phyloP scores from a whole-genome alignment of 805 yeast species.

The Wickerhamia fluorescens region DNA sequence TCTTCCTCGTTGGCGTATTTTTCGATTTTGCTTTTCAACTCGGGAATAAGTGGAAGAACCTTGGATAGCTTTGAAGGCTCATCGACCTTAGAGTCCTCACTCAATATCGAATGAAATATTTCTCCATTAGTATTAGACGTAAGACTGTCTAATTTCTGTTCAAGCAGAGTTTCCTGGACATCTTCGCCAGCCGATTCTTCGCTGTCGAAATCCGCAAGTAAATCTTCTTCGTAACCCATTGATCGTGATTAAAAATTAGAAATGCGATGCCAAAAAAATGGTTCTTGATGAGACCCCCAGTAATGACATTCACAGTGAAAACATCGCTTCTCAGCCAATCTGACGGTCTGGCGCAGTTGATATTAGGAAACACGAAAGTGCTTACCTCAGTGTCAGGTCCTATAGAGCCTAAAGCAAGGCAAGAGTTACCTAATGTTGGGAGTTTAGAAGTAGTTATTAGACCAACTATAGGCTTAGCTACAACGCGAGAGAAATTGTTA shows the following conservation, averaged over 20 bases:
- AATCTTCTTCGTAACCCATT: slow-evolving; percentile 33
- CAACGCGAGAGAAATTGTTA: slow-evolving; percentile 66
- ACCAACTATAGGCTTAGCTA: slow-evolving; percentile 71
- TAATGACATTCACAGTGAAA: slow-evolving; percentile 1
- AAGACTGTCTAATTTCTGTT: slow-evolving; percentile 7
- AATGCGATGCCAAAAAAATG: slow-evolving; percentile 2
- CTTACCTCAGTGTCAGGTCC: slow-evolving; percentile 87
- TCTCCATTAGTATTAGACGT: no score
- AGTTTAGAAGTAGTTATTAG: slow-evolving; percentile 72
- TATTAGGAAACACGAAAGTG: slow-evolving; percentile 46
- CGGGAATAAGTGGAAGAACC: slow-evolving; percentile 18
- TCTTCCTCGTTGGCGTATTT: slow-evolving; percentile 16
- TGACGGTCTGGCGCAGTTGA: slow-evolving; percentile 72
- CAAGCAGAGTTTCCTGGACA: slow-evolving; percentile 18
- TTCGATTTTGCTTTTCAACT: slow-evolving; percentile 13
- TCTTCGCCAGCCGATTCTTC: no score
- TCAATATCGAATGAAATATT: no score
- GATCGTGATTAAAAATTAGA: slow-evolving; percentile 1
- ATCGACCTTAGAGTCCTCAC: no score
- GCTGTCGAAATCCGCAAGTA: slow-evolving; percentile 37
- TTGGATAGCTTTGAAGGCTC: slow-evolving; percentile 16
- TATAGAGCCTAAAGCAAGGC: slow-evolving; percentile 72
- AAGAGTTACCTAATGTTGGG: slow-evolving; percentile 75
- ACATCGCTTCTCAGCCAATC: slow-evolving; percentile 45
- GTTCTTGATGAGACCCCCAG: slow-evolving; percentile 2